A percentile compares a stretch with the other conserved stretches of the same genome.
Conservation (phyloP, 768 basidiomycete species). For the Ramaria sp. region DNA sequence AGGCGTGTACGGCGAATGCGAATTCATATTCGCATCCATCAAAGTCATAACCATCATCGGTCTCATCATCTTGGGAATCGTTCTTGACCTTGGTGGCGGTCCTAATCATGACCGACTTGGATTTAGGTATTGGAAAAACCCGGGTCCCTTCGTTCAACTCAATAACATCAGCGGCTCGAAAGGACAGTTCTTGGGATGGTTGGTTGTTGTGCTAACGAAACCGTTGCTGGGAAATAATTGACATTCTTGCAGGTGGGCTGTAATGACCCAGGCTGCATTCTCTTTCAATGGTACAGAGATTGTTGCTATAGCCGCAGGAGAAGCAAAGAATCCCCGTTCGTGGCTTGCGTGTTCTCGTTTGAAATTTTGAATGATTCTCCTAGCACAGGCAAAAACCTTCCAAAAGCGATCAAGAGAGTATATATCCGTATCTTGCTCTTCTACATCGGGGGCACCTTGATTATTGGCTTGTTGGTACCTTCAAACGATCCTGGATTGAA, state of each 20-base stretch:
- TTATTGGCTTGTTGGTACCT: slow-evolving; percentile 31
- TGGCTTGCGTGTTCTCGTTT: background rate
- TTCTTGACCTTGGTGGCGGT: slow-evolving; percentile 84
- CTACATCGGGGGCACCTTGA: slow-evolving; percentile 27
- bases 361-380: background rate
- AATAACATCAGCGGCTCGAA: slow-evolving; percentile 48
- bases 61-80: slow-evolving; percentile 49
- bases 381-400: slow-evolving; percentile 38
- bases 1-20: slow-evolving; percentile 35
- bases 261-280: slow-evolving; percentile 72
- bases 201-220: slow-evolving; percentile 16
- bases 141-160: slow-evolving; percentile 80
- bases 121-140: slow-evolving; percentile 66
- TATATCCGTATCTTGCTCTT: slow-evolving; percentile 65
- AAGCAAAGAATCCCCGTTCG: slow-evolving; percentile 70
- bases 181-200: slow-evolving; percentile 62
- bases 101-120: slow-evolving; percentile 54
- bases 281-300: slow-evolving; percentile 93
- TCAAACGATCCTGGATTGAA: slow-evolving; percentile 32
- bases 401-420: slow-evolving; percentile 56
- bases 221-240: slow-evolving; percentile 9
- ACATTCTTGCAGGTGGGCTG: slow-evolving; percentile 24
- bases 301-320: slow-evolving; percentile 85
- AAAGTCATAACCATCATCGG: slow-evolving; percentile 82
- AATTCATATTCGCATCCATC: slow-evolving; percentile 86